Evolutionary conservation across 2,329 filamentous ascomycete species (phyloP).

Genomic region (Colletotrichum godetiae): DNA sequence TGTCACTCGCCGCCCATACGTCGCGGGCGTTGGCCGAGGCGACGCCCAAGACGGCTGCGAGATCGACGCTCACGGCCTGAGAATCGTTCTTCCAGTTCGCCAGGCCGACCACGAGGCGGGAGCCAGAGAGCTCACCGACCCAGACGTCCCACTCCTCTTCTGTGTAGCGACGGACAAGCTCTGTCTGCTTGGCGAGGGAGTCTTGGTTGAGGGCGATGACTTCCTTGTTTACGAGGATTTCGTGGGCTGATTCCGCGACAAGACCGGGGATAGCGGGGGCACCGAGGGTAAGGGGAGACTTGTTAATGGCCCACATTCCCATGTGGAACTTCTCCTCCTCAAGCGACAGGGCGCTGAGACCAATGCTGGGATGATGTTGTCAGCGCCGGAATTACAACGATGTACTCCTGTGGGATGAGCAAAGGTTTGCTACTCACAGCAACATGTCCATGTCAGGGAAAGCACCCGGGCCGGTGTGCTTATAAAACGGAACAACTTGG

Average conservation of each 20-base stretch:
- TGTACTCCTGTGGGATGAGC: too few species aligned
- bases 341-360: constrained; percentile 55
- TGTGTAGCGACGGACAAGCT: constrained; percentile 59
- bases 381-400: rapidly evolving
- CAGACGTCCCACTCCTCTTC: constrained; percentile 63
- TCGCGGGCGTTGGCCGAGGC: constrained; percentile 51
- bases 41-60: constrained; percentile 51
- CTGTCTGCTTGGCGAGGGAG: constrained; percentile 60
- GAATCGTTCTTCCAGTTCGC: constrained; percentile 62
- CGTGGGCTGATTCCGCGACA: constrained; percentile 52
- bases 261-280: constrained; percentile 51
- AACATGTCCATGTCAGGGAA: constrained; percentile 66
- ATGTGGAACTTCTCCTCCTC: constrained; percentile 65
- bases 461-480: constrained; percentile 56
- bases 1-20: constrained; percentile 51
- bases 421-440: constrained; percentile 44
- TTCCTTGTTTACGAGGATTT: constrained; percentile 61
- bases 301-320: constrained; percentile 62
- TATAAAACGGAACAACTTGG: constrained; percentile 59
- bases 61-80: constrained; percentile 53
- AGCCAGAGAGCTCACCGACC: constrained; percentile 58
- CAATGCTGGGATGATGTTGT: constrained; percentile 48
- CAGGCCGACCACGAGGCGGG: constrained; percentile 55
- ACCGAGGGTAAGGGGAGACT: constrained; percentile 62
- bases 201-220: constrained; percentile 71